Evolutionary conservation across 768 basidiomycete genomes (phyloP).

Genomic region (Mycena olivaceomarginata): DNA sequence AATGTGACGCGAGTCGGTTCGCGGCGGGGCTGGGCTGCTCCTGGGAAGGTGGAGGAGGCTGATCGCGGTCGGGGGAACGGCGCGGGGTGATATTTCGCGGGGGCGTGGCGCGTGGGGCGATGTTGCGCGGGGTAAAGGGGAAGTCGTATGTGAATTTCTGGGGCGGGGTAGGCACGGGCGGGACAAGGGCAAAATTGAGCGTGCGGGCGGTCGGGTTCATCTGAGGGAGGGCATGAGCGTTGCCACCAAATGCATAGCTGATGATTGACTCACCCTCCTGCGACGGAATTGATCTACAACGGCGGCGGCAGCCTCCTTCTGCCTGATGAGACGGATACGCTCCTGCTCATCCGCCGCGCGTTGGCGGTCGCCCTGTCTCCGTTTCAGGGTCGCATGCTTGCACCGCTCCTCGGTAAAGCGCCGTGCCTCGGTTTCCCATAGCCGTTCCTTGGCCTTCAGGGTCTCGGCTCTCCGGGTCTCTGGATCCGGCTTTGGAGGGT

Average conservation of each 20-base stretch:
- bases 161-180: slow-evolving; percentile 31
- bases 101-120: background rate
- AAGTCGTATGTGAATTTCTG: slow-evolving; percentile 42
- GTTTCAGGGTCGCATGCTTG: slow-evolving; percentile 4
- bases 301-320: slow-evolving; percentile 43
- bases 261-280: background rate
- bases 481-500: background rate
- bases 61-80: background rate
- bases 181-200: slow-evolving; percentile 41
- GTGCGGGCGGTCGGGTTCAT: slow-evolving; percentile 41
- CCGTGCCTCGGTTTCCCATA: slow-evolving; percentile 43
- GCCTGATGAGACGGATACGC: slow-evolving; percentile 34
- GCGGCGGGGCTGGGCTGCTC: background rate
- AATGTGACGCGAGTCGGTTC: slow-evolving; percentile 38
- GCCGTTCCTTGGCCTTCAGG: slow-evolving; percentile 23
- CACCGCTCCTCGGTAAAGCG: slow-evolving; percentile 39
- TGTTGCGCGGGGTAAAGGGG: slow-evolving; percentile 39
- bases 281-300: slow-evolving; percentile 15
- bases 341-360: slow-evolving; percentile 33
- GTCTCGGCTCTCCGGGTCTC: background rate
- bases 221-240: background rate
- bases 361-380: slow-evolving; percentile 4
- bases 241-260: too few species aligned
- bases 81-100: background rate
- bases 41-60: background rate